Conservation (phyloP, 768 basidiomycete species). For the Psilocybe cyanescens region DNA sequence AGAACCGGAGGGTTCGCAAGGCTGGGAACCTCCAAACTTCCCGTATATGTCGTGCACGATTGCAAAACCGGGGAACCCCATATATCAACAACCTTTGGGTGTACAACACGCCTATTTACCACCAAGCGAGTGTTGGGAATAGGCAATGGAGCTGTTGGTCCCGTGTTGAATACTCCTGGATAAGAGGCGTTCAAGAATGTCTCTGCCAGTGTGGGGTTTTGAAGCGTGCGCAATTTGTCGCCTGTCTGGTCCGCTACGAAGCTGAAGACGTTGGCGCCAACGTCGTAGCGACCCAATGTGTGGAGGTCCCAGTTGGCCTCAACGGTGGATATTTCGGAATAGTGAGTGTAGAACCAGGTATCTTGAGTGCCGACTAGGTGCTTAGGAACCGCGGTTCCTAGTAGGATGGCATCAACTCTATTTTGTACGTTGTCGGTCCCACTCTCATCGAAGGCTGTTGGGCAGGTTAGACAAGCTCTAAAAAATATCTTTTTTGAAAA, state of each 20-base stretch:
- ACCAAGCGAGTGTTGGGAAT: constrained; percentile 30
- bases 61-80: constrained; percentile 28
- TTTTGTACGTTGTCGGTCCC: constrained; percentile 46
- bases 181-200: constrained; percentile 29
- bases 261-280: constrained; percentile 58
- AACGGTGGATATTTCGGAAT: constrained; percentile 57
- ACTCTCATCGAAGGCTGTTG: constrained; percentile 59
- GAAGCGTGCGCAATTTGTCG: constrained; percentile 35
- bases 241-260: constrained; percentile 51
- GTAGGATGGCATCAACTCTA: constrained; percentile 44
- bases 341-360: constrained; percentile 62
- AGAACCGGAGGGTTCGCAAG: constrained; percentile 20
- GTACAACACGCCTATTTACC: constrained; percentile 27
- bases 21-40: constrained; percentile 21
- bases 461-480: neutral
- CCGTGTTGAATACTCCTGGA: constrained; percentile 29
- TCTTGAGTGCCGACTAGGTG: constrained; percentile 48
- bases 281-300: constrained; percentile 61
- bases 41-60: constrained; percentile 26
- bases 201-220: constrained; percentile 3
- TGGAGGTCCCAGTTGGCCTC: constrained; percentile 66
- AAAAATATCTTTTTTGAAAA: neutral
- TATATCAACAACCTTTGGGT: constrained; percentile 23
- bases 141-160: constrained; percentile 13
- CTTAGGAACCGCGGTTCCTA: constrained; percentile 47